Base-by-base conservation (phyloP, 305 asterid species). In the Fraxinus greggii region DNA sequence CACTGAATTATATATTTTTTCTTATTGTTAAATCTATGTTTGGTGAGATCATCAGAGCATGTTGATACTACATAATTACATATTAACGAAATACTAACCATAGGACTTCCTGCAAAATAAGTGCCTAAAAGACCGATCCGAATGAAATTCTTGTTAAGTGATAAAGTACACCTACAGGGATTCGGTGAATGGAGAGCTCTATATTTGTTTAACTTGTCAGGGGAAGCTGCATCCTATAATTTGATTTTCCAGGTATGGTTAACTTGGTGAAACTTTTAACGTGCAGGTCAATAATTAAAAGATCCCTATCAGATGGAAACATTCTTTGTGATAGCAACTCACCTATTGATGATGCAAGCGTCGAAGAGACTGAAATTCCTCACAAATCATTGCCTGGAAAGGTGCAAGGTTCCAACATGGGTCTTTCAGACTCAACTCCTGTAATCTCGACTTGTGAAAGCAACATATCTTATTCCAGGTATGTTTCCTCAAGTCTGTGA, bases 261-360 rank as follows among this genome's bases (percentile, higher is more conserved):
- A 69, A 81, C 83, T 76, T 42, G 79, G 72, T 38, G 72, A 74
- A 74, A 79, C 81, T 82, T 23, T 69, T 23, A 81, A 69, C 81
- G 77, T 89, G 85, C 88, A 95, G 99, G 92, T 90, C 89, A 21
- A 79, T 83, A 74, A 90, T 97, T 86, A 92, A 92, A 87, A 91
- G 99, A 86, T 93, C 99, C 4, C 83, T 94, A 7, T 97, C 98
- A 15, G 98, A 92, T 85, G 98, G 98, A 36, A 92, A 88, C 87
- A 94, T 96, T 78, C 92, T 89, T 29, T 87, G 86, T 19, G 95
- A 90, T 79, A 85, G 86, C 89, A 80, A 85, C 86, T 88, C 91
- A 31, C 75, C 91, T 82, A 87, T 90, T 79, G 94, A 89, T 81
- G 93, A 89, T 59, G 85, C 87, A 72, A 87, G 84, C 63, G 76